A percentile compares a stretch with the other conserved stretches of the same genome.
phyloP scores from a whole-genome alignment of 805 yeast genomes.

The Metschnikowia drakensbergensis region DNA sequence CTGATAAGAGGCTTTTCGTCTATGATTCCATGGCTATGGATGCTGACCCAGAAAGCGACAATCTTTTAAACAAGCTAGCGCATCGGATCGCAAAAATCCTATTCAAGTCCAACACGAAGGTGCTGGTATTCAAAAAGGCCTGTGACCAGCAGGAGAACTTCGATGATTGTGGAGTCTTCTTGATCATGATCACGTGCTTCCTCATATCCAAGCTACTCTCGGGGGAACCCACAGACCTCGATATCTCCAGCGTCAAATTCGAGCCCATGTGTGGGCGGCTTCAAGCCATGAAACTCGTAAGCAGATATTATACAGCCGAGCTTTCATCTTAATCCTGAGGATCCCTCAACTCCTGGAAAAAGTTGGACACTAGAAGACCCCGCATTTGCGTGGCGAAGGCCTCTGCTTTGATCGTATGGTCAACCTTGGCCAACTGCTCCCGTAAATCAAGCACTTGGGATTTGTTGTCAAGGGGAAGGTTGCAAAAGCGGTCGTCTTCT shows the following conservation, averaged over 20 bases:
- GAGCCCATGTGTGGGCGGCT: conserved; percentile 37
- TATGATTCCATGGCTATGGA: conserved; percentile 53
- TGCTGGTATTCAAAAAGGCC: conserved; percentile 27
- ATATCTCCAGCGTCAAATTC: conserved; percentile 37
- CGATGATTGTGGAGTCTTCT: conserved; percentile 59
- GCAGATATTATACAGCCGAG: not conserved
- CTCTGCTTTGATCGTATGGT: conserved; percentile 21
- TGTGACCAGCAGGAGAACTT: conserved; percentile 63
- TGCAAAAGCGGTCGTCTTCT: conserved; percentile 24
- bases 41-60: conserved; percentile 29
- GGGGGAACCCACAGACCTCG: conserved; percentile 32
- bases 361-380: conserved; percentile 7
- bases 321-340: not conserved
- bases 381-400: conserved; percentile 27
- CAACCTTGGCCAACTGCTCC: conserved; percentile 13
- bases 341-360: not conserved
- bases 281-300: conserved; percentile 11
- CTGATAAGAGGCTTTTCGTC: conserved; percentile 46
- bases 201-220: conserved; percentile 27
- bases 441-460: conserved; percentile 15
- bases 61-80: conserved; percentile 25
- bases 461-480: conserved; percentile 12
- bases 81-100: conserved; percentile 21
- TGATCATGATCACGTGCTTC: conserved; percentile 37
- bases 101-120: conserved; percentile 21